Percentiles rank a stretch among this genome's conserved stretches.
Evolutionary conservation across 176 grass and related monocot genomes (phyloP).

Genomic region (Pontederia crassipes): DNA sequence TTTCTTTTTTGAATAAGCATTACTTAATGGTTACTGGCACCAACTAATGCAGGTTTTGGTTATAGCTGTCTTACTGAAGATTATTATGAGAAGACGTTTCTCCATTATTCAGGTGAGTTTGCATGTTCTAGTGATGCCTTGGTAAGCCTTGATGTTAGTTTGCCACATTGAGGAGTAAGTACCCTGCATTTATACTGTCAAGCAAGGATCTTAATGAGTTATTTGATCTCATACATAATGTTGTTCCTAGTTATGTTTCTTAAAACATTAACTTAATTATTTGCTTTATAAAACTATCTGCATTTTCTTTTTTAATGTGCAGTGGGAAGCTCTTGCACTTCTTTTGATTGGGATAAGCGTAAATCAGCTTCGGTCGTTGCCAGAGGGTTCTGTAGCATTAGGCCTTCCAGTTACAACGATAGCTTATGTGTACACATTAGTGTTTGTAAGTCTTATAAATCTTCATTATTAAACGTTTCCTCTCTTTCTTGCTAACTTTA

Average conservation of each 20-base stretch:
- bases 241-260: not conserved
- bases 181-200: too few species aligned
- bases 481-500: not conserved
- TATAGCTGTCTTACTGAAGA: conserved; percentile 88
- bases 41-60: conserved; percentile 57
- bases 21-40: too few species aligned
- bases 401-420: conserved; percentile 69
- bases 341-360: conserved; percentile 97
- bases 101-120: conserved; percentile 81
- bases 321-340: conserved; percentile 98
- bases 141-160: conserved; percentile 2
- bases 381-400: conserved; percentile 42
- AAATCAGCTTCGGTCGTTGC: conserved; percentile 76
- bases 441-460: conserved; percentile 78
- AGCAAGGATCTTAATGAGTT: too few species aligned
- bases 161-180: not conserved
- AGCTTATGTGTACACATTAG: conserved; percentile 81
- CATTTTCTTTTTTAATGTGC: conserved; percentile 18
- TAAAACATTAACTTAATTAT: not conserved
- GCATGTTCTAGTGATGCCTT: conserved; percentile 8
- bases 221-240: not conserved
- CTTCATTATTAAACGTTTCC: conserved; percentile 8
- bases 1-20: too few species aligned
- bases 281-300: not conserved
- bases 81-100: conserved; percentile 84